Base-by-base conservation (phyloP, 495 filamentous ascomycete species). In the Neurospora discreta region DNA sequence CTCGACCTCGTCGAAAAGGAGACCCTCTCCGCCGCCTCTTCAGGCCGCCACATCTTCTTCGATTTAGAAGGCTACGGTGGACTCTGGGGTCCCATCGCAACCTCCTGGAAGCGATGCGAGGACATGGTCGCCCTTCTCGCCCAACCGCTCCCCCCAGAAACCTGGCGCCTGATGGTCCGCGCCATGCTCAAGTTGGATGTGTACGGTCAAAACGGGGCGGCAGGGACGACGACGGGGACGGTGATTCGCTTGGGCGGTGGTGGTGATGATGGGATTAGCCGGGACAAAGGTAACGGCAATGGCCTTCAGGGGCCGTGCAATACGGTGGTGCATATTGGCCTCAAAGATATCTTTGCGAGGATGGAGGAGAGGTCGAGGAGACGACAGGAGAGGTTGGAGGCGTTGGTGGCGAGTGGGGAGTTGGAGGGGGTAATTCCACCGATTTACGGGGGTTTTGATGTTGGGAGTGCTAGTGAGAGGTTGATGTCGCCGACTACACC, bases 121-220 rank as follows among this genome's bases (percentile, higher is more conserved):
- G 68, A 40, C 5, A 71, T 75, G 39, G 65, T 69, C 9, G 11
- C 38, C 16, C 74, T 85, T 26, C 70, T 79, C 10, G 70, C 79
- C 52, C 72, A 73, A 23, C 69, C 75, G 23, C 80, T 88, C 77
- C 82, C 87, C 58, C 83, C 86, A 0, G 69, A 73, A 2, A 79
- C 84, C 72, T 88, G 86, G 86, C 79, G 86, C 30, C 77, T 81
- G 23, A 81, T 82, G 8, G 81, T 86, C 30, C 80, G 86, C 23
- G 85, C 86, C 10, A 77, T 88, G 70, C 75, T 88, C 33, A 82
- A 81, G 75, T 73, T 84, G 4, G 86, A 88, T 73, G 82, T 88
- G 39, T 87, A 88, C 77, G 84, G 84, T n/a, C 74, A 83, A 38
- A 78, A 80, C 68, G 78, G 78, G n/a, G 5, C 42, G 11, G 1